These are phyloP conservation scores for Coemansia sp. DNA, from an alignment of 192 early-diverging fungal species.

Conservation along the genomic window DNA sequence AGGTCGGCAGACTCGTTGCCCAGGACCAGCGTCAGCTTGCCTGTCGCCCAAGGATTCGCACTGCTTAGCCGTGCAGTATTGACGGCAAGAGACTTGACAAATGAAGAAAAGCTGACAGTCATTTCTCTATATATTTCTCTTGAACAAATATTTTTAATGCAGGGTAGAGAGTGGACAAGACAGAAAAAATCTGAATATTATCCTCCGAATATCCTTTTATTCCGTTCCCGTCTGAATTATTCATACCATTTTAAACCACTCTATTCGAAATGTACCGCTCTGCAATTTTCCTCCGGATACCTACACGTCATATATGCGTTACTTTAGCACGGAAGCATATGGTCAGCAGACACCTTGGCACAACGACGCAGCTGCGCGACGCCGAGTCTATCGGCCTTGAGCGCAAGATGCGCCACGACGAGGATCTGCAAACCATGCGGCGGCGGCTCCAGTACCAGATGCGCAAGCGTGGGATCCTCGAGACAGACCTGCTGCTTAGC, in stretches of 20 bases:
- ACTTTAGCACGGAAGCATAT: not conserved
- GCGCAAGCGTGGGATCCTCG: constrained; percentile 93
- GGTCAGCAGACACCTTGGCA: constrained; percentile 1
- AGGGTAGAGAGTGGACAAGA: not conserved
- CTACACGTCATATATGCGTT: too few relatives aligned
- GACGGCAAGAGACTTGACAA: constrained; percentile 26
- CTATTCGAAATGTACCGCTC: too few relatives aligned
- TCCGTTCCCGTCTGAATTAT: too few relatives aligned
- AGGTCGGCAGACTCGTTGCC: constrained; percentile 54
- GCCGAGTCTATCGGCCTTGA: constrained; percentile 15
- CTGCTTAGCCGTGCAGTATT: constrained; percentile 21
- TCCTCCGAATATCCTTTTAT: not conserved
- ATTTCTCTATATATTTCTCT: constrained; percentile 2
- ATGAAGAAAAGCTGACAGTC: constrained; percentile 18
- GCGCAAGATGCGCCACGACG: constrained; percentile 57
- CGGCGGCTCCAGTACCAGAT: constrained; percentile 81
- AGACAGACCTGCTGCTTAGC: constrained; percentile 86
- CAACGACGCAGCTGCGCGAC: not conserved
- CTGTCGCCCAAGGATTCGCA: not conserved
- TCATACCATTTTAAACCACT: too few relatives aligned
- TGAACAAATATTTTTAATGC: not conserved
- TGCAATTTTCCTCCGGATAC: too few relatives aligned
- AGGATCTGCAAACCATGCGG: constrained; percentile 68
- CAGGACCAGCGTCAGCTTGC: constrained; percentile 37
- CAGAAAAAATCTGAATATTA: not conserved